Conservation (phyloP, 257 asterid genomes). For the Solanum commersonii region DNA sequence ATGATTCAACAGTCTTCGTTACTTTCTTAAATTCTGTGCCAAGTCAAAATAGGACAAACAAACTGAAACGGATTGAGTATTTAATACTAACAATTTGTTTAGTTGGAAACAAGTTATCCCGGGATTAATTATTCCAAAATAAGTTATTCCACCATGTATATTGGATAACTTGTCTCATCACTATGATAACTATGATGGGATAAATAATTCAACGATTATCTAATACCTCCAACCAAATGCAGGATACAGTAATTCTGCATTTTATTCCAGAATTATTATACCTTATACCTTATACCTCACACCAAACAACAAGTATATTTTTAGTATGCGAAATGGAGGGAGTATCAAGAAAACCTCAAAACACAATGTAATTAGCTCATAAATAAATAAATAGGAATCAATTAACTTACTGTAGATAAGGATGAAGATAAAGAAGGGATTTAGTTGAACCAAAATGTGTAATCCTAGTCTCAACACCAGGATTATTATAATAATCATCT, state of each 20-base stretch:
- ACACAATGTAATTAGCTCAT: background rate
- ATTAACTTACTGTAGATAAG: constrained; percentile 51
- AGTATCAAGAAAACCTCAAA: background rate
- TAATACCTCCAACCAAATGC: background rate
- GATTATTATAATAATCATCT: constrained; percentile 82
- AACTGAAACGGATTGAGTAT: too few relatives aligned
- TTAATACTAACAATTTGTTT: background rate
- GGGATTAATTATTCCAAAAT: background rate
- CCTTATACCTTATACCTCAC: too few relatives aligned
- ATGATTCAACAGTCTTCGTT: background rate
- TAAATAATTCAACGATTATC: too few relatives aligned
- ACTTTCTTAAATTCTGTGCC: background rate
- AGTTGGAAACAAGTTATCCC: background rate
- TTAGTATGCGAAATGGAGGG: background rate
- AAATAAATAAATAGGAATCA: background rate
- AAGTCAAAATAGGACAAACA: background rate
- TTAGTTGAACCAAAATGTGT: constrained; percentile 51
- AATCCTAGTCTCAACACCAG: constrained; percentile 79
- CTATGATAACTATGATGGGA: accelerated
- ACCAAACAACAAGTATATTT: too few relatives aligned
- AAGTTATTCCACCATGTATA: background rate
- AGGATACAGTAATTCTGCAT: background rate
- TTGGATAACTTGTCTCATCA: background rate
- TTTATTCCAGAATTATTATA: background rate
- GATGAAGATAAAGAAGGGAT: constrained; percentile 59